Percentiles rank a stretch among this genome's conserved stretches.
Evolutionary conservation across 2,329 filamentous ascomycete genomes (phyloP).

Genomic region (Claviceps sp.): DNA sequence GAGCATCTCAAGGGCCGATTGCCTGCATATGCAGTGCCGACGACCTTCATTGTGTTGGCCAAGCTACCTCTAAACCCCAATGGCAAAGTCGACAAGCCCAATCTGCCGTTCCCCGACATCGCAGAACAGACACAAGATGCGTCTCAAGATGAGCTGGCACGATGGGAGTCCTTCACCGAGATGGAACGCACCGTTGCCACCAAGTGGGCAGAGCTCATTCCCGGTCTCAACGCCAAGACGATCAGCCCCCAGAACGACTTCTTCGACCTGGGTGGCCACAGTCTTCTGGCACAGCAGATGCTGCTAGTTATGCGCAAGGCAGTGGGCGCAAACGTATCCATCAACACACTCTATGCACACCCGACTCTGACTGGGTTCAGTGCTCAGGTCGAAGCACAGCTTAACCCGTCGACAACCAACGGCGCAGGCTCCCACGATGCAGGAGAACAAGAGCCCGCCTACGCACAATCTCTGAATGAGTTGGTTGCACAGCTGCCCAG

Average conservation of each 20-base stretch:
- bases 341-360: slow-evolving; percentile 18
- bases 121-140: slow-evolving; percentile 40
- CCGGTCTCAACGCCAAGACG: slow-evolving; percentile 52
- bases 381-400: slow-evolving; percentile 14
- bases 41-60: slow-evolving; percentile 19
- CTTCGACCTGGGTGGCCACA: slow-evolving; percentile 27
- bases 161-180: slow-evolving; percentile 33
- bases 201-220: slow-evolving; percentile 62
- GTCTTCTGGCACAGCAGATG: slow-evolving; percentile 55
- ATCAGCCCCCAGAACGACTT: slow-evolving; percentile 26
- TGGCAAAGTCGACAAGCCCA: slow-evolving; percentile 68
- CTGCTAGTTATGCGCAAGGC: slow-evolving; percentile 42
- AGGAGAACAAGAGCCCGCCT: slow-evolving; percentile 33
- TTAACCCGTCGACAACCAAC: slow-evolving; percentile 13
- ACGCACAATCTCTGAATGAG: slow-evolving; percentile 38
- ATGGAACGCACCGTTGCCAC: slow-evolving; percentile 29
- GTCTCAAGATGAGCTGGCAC: slow-evolving; percentile 26
- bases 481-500: slow-evolving; percentile 35
- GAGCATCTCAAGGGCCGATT: slow-evolving; percentile 55
- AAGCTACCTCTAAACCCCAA: slow-evolving; percentile 60
- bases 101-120: slow-evolving; percentile 67
- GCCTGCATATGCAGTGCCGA: slow-evolving; percentile 22
- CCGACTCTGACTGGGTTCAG: slow-evolving; percentile 17
- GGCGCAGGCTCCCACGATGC: slow-evolving; percentile 15
- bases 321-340: slow-evolving; percentile 17